phyloP scores from a whole-genome alignment of 129 eudicot genomes.

The Tanacetum coccineum region DNA sequence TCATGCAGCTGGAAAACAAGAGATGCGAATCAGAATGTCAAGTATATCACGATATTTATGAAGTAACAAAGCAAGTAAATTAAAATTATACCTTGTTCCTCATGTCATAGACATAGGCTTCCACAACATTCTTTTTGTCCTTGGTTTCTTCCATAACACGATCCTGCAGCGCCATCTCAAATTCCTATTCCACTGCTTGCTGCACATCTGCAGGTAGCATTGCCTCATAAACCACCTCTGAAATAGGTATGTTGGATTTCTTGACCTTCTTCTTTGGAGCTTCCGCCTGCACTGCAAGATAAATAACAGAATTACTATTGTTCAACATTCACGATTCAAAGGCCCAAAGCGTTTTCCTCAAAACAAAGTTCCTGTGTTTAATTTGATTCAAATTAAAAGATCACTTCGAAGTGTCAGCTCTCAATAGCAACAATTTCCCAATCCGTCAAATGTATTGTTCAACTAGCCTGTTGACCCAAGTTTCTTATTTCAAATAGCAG shows the following conservation, averaged over 20 bases:
- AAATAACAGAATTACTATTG: background rate
- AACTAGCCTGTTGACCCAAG: no score
- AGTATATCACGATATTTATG: background rate
- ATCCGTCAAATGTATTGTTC: no score
- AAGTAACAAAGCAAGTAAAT: background rate
- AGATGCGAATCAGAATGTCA: background rate
- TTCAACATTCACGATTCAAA: background rate
- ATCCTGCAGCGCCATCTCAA: constrained; percentile 98
- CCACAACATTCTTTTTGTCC: constrained; percentile 91
- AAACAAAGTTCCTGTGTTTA: background rate
- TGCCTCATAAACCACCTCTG: constrained; percentile 68
- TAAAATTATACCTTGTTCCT: constrained; percentile 65
- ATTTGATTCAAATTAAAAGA: background rate
- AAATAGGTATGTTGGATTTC: constrained; percentile 59
- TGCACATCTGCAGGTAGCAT: constrained; percentile 69
- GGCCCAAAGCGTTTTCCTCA: no score
- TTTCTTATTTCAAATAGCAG: no score
- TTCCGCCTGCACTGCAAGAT: constrained; percentile 43
- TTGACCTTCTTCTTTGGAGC: constrained; percentile 88
- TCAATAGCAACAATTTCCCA: no score
- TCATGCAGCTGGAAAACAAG: constrained; percentile 59
- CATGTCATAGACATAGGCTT: constrained; percentile 95
- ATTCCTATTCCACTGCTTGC: constrained; percentile 84
- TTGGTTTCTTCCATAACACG: constrained; percentile 97
- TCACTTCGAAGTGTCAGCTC: no score